Evolutionary conservation across 495 filamentous ascomycete genomes (phyloP).

Genomic region (Trypethelium eluteriae): DNA sequence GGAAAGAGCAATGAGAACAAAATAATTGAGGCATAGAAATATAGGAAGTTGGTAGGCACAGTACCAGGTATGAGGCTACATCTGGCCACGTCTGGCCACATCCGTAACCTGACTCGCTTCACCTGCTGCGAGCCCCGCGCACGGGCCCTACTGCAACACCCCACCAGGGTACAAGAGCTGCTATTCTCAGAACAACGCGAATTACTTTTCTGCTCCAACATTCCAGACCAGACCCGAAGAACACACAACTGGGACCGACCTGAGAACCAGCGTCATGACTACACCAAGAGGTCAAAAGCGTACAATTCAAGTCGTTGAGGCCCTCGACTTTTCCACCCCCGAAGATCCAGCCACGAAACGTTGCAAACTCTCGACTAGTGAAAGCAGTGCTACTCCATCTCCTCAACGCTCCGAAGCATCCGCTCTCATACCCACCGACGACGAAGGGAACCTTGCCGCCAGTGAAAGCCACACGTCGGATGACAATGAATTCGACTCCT

Average conservation of each 20-base stretch:
- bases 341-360: not conserved
- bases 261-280: not conserved
- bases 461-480: conserved; percentile 3
- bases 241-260: not conserved
- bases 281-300: not conserved
- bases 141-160: not conserved
- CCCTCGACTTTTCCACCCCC: not conserved
- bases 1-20: not conserved
- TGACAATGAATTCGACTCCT: not conserved
- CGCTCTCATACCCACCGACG: conserved; percentile 7
- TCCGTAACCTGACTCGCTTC: not conserved
- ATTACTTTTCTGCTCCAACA: too few relatives aligned
- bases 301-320: not conserved
- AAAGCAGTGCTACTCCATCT: conserved; percentile 4
- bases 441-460: conserved; percentile 1
- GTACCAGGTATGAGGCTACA: not conserved
- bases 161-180: not conserved
- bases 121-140: not conserved
- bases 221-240: not conserved
- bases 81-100: not conserved
- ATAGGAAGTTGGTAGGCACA: not conserved
- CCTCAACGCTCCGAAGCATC: not conserved
- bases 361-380: conserved; percentile 2
- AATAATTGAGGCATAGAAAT: not conserved
- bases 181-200: not conserved